Percentiles rank a stretch among this genome's conserved stretches.
These are phyloP conservation scores for Immersiella caudata DNA, from an alignment of 495 filamentous ascomycete species.

Conservation along the genomic window DNA sequence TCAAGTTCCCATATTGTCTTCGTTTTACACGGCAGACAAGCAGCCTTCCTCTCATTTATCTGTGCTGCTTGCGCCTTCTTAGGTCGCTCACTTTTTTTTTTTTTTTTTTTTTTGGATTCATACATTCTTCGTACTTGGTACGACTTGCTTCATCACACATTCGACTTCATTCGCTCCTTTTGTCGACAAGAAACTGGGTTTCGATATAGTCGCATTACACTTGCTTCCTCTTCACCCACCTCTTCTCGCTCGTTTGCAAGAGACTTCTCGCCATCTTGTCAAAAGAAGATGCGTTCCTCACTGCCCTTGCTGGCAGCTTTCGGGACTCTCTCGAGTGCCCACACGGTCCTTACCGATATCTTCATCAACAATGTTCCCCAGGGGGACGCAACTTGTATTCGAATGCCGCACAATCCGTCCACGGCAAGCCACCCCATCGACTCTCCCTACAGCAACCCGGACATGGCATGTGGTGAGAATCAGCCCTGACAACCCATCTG, in stretches of 20 bases:
- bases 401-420: slow-evolving; percentile 58
- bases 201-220: not conserved
- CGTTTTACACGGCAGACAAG: not conserved
- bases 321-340: slow-evolving; percentile 47
- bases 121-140: not conserved
- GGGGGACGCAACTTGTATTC: slow-evolving; percentile 69
- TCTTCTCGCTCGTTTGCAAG: not conserved
- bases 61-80: not conserved
- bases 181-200: not conserved
- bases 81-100: no score
- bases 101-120: no score
- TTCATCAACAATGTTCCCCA: slow-evolving; percentile 65
- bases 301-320: slow-evolving; percentile 36
- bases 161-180: not conserved
- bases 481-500: no score
- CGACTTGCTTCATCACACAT: not conserved
- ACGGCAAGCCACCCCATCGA: slow-evolving; percentile 58
- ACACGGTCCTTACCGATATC: slow-evolving; percentile 70
- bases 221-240: not conserved
- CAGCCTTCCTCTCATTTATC: not conserved
- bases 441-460: slow-evolving; percentile 50
- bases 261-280: not conserved
- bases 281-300: slow-evolving; percentile 35
- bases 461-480: slow-evolving; percentile 73
- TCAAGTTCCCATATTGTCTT: not conserved